A percentile compares a stretch with the other conserved stretches of the same genome.
These are phyloP conservation scores for Nigrospora oryzae DNA, from an alignment of 2,329 filamentous ascomycete genomes.

Conservation along the genomic window DNA sequence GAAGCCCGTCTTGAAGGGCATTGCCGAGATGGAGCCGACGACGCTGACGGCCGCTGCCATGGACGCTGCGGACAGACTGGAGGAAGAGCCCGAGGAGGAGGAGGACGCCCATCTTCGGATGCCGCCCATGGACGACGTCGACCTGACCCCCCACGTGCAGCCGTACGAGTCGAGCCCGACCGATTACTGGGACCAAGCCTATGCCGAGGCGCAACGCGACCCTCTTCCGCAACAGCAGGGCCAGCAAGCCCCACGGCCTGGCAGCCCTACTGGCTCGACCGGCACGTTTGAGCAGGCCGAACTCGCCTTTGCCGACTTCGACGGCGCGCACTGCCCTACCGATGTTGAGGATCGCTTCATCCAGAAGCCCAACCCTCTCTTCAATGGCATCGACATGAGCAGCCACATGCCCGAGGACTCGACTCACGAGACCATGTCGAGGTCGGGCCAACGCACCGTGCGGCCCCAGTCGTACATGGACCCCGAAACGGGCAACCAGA, in stretches of 20 bases:
- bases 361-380: slow-evolving; percentile 9
- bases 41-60: slow-evolving; percentile 42
- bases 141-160: slow-evolving; percentile 18
- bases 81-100: slow-evolving; percentile 24
- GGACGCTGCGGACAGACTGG: slow-evolving; percentile 41
- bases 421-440: too few relatives aligned
- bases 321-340: slow-evolving; percentile 67
- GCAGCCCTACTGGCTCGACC: slow-evolving; percentile 43
- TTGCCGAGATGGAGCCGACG: slow-evolving; percentile 47
- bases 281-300: slow-evolving; percentile 59
- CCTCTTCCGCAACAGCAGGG: slow-evolving; percentile 15
- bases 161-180: slow-evolving; percentile 11
- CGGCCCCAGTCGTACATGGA: slow-evolving; percentile 52
- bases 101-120: slow-evolving; percentile 15
- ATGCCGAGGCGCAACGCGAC: slow-evolving; percentile 10
- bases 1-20: slow-evolving; percentile 45
- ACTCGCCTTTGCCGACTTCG: slow-evolving; percentile 69
- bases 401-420: slow-evolving; percentile 11
- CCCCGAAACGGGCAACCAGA: slow-evolving; percentile 61
- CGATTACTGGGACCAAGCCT: slow-evolving; percentile 20
- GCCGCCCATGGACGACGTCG: slow-evolving; percentile 14
- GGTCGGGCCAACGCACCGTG: slow-evolving; percentile 7
- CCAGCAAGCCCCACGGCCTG: slow-evolving; percentile 21
- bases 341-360: slow-evolving; percentile 26
- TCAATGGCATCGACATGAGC: slow-evolving; percentile 10